Base-by-base conservation (phyloP, 345 rosid species). In the Camelina laxa region DNA sequence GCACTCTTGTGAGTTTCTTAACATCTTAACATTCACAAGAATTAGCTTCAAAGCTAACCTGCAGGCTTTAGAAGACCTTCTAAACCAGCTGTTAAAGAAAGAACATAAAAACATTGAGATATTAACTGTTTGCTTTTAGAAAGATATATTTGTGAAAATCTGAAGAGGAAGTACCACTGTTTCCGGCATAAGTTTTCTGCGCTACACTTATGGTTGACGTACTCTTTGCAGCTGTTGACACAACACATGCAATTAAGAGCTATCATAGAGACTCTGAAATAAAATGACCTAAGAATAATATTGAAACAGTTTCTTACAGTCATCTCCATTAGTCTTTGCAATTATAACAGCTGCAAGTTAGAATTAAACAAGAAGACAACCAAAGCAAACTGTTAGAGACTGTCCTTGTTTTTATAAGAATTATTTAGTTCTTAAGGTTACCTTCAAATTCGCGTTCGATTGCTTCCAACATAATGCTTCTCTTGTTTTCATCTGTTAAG, bases 401-500 rank as follows among this genome's bases (percentile, higher is more conserved):
- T 62, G 20, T 35, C 42, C 20, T 44, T 42, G 35, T 22, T 31
- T 51, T 42, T 15, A n/a, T 15, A 31, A 67, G 67, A 42, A 50
- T 35, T 75, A 5, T 22, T 69, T 35, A 24, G 11, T 54, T 44
- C 50, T 70, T 11, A 27, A 56, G 39, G 14, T 58, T 65, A 77
- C 80, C 80, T 72, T 72, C 73, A 65, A 38, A 77, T 39, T 77
- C 80, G 10, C 58, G 65, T 60, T 78, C 81, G 45, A 78, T 21
- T 56, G 19, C 77, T 21, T 72, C 77, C 77, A 78, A 39, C 77
- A 78, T 72, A 60, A 27, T 31, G 13, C 15, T 16, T 72, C 73
- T 72, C 50, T 60, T 64, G 33, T 30, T 60, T 51, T 66, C 81
- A 78, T 19, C 81, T 78, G 65, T 76, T 33, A 33, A 4, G 13